A percentile compares a stretch with the other conserved stretches of the same genome.
These are phyloP conservation scores for Paramecium primaurelia DNA, from an alignment of 73 alveolate species.

Conservation along the genomic window DNA sequence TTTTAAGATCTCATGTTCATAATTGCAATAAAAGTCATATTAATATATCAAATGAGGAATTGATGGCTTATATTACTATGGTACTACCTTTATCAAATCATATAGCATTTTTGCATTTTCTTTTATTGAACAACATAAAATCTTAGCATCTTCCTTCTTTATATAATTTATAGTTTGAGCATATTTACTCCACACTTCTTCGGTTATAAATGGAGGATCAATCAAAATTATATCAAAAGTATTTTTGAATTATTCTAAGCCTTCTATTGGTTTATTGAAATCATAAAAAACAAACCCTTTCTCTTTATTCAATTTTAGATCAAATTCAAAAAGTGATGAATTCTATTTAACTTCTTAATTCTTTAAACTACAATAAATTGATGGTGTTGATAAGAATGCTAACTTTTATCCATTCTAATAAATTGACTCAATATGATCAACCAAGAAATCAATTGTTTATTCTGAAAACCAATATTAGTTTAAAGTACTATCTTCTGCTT, in stretches of 20 bases:
- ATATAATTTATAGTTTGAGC: conserved; percentile 78
- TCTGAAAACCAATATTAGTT: conserved; percentile 93
- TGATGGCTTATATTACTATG: conserved; percentile 80
- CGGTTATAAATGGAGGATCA: conserved; percentile 96
- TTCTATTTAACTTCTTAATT: conserved; percentile 68
- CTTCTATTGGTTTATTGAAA: conserved; percentile 83
- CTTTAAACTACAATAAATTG: conserved; percentile 82
- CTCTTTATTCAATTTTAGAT: conserved; percentile 81
- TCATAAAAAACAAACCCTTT: conserved; percentile 87
- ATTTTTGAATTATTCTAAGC: conserved; percentile 67
- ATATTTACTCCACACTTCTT: conserved; percentile 92
- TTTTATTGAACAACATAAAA: conserved; percentile 82
- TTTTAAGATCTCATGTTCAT: conserved; percentile 75
- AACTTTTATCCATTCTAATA: conserved; percentile 58
- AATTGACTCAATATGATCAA: conserved; percentile 69
- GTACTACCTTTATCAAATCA: conserved; percentile 69
- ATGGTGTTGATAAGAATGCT: conserved; percentile 93
- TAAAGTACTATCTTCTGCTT: conserved; percentile 83
- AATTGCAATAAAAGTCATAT: conserved; percentile 83
- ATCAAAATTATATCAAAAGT: conserved; percentile 83
- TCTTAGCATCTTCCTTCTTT: conserved; percentile 72
- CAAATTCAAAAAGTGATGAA: conserved; percentile 80
- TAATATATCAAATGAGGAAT: conserved; percentile 93
- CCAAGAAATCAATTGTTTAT: conserved; percentile 79
- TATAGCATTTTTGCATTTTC: conserved; percentile 84